Conservation (phyloP, 495 filamentous ascomycete species). For the Aspergillus panamensis region DNA sequence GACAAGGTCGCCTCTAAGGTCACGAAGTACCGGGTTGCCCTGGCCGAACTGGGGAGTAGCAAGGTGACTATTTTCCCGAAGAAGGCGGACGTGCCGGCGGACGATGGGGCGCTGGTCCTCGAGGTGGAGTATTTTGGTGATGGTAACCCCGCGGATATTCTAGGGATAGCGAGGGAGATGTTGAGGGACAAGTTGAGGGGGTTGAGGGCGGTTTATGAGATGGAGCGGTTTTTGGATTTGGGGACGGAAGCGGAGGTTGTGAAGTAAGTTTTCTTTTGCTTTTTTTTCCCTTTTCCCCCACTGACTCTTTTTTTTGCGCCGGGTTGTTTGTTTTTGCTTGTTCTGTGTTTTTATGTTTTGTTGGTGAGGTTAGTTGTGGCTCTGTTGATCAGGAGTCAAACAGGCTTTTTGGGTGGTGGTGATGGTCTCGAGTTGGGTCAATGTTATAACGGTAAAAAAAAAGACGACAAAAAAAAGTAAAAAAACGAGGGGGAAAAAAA, state of each 20-base stretch:
- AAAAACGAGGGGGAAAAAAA: no score
- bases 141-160: neutral
- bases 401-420: no score
- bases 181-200: conserved; percentile 2
- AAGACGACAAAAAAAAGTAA: no score
- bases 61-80: conserved; percentile 5
- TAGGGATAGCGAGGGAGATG: conserved; percentile 1
- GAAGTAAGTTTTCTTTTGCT: neutral
- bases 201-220: neutral
- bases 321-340: no score
- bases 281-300: neutral
- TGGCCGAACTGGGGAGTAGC: neutral
- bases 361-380: no score
- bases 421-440: no score
- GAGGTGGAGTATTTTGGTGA: neutral
- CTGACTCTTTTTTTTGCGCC: neutral
- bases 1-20: neutral
- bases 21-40: conserved; percentile 1
- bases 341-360: no score
- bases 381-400: no score
- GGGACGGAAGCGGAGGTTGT: neutral
- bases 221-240: conserved; percentile 2
- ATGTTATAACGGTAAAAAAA: no score
- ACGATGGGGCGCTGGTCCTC: neutral
- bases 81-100: neutral